A percentile compares a stretch with the other conserved stretches of the same genome.
Conservation (phyloP, 768 basidiomycete genomes). For the Pleurotus ostreatus region DNA sequence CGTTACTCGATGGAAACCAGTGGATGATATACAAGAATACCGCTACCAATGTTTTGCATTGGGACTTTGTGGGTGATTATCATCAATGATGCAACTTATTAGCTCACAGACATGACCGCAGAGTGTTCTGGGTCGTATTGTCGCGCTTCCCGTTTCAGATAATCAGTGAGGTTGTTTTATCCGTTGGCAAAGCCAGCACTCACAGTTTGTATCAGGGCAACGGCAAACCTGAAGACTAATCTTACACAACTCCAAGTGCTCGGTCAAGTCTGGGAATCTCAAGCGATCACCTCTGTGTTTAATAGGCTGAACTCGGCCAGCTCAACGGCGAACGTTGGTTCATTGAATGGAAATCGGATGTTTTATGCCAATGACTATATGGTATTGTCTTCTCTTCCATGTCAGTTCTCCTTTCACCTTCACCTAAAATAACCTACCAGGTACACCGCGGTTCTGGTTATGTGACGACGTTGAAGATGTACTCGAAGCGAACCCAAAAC, state of each 20-base stretch:
- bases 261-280: constrained; percentile 34
- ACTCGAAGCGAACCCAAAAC: constrained; percentile 40
- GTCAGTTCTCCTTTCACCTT: neutral
- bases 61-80: constrained; percentile 39
- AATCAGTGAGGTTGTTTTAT: constrained; percentile 12
- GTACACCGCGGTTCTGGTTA: constrained; percentile 42
- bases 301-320: constrained; percentile 19
- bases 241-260: constrained; percentile 34
- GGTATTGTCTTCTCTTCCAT: constrained; percentile 22
- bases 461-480: constrained; percentile 40
- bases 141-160: constrained; percentile 35
- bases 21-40: constrained; percentile 50
- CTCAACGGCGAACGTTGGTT: constrained; percentile 33
- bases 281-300: constrained; percentile 22
- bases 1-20: constrained; percentile 38
- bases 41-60: constrained; percentile 37
- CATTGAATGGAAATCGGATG: constrained; percentile 37
- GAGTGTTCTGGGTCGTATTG: constrained; percentile 11
- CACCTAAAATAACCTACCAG: constrained; percentile 16
- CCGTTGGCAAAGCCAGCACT: too few relatives aligned
- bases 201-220: constrained; percentile 24
- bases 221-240: constrained; percentile 35
- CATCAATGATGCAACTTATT: too few relatives aligned
- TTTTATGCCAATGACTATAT: constrained; percentile 48
- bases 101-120: neutral